These are phyloP conservation scores for Ceratobasidium sp. DNA, from an alignment of 1,284 basidiomycete genomes.

Conservation along the genomic window DNA sequence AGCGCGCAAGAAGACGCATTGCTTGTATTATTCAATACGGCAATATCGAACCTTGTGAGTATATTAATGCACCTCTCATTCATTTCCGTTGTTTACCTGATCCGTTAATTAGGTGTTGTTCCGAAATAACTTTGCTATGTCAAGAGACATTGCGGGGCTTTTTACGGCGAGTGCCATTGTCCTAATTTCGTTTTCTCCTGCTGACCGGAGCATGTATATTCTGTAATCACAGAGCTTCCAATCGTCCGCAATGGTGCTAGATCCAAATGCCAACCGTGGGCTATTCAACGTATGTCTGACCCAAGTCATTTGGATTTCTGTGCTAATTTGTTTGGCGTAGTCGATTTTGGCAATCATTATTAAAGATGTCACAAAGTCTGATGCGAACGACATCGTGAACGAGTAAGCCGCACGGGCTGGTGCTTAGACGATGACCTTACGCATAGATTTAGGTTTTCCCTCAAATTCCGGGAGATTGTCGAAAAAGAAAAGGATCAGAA, in stretches of 20 bases:
- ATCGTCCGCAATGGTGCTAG: conserved; percentile 69
- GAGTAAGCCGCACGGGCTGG: conserved; percentile 51
- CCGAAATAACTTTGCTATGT: conserved; percentile 52
- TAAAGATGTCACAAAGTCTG: conserved; percentile 74
- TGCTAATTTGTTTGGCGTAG: not conserved
- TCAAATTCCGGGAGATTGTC: conserved; percentile 70
- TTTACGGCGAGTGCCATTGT: conserved; percentile 55
- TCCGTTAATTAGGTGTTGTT: conserved; percentile 62
- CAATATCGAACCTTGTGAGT: conserved; percentile 67
- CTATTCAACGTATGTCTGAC: conserved; percentile 61
- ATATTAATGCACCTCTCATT: not conserved
- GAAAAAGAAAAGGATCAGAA: conserved; percentile 71
- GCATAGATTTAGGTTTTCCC: conserved; percentile 60
- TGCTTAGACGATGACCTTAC: conserved; percentile 11
- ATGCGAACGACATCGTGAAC: conserved; percentile 68
- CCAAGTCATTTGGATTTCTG: not conserved
- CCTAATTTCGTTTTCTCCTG: not conserved
- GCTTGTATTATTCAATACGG: conserved; percentile 73
- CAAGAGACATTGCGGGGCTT: conserved; percentile 64
- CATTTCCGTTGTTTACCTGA: not conserved
- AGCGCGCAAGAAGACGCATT: conserved; percentile 74
- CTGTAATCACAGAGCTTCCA: conserved; percentile 68
- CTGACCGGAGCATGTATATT: not conserved
- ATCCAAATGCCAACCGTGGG: conserved; percentile 69
- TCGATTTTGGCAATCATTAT: conserved; percentile 73